Evolutionary conservation across 805 yeast genomes (phyloP).

Genomic region (Lipomyces sp.): DNA sequence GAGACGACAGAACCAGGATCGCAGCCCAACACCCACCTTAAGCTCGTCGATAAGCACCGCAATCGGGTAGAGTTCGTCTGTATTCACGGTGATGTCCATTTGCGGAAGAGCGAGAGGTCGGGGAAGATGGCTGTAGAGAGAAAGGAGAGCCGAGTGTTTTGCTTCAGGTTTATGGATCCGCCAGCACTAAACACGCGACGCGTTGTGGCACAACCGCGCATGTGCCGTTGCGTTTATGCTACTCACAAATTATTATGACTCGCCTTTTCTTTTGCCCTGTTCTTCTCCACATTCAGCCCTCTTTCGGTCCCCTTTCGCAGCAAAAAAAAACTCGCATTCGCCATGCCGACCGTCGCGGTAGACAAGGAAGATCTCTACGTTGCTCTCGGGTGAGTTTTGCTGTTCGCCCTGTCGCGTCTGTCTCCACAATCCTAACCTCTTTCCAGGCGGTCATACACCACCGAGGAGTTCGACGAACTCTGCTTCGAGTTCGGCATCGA

Average conservation of each 20-base stretch:
- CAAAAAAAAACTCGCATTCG: too few species aligned
- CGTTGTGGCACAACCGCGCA: too few species aligned
- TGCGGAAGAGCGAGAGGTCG: too few species aligned
- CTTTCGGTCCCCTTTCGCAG: neutral
- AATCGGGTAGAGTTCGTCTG: constrained; percentile 78
- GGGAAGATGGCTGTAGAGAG: too few species aligned
- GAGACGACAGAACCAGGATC: neutral
- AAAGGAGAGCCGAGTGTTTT: too few species aligned
- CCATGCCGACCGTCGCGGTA: constrained; percentile 95
- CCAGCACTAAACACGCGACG: too few species aligned
- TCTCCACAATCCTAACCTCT: neutral
- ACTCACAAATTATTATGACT: too few species aligned
- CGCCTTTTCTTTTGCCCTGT: too few species aligned
- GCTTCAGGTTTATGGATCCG: neutral
- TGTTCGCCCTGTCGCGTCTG: constrained; percentile 18
- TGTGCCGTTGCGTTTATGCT: too few species aligned
- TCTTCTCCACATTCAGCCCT: too few species aligned
- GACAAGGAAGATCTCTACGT: constrained; percentile 89
- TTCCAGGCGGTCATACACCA: constrained; percentile 54
- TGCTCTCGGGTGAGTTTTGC: constrained; percentile 53
- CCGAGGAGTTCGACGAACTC: constrained; percentile 91
- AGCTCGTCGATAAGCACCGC: constrained; percentile 96
- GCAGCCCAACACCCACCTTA: constrained; percentile 42
- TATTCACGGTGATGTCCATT: constrained; percentile 12
- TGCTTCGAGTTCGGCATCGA: constrained; percentile 98